Evolutionary conservation across 345 rosid species (phyloP), one percentile per base, ranked within the genome.

Genomic region (Bruguiera parviflora): DNA sequence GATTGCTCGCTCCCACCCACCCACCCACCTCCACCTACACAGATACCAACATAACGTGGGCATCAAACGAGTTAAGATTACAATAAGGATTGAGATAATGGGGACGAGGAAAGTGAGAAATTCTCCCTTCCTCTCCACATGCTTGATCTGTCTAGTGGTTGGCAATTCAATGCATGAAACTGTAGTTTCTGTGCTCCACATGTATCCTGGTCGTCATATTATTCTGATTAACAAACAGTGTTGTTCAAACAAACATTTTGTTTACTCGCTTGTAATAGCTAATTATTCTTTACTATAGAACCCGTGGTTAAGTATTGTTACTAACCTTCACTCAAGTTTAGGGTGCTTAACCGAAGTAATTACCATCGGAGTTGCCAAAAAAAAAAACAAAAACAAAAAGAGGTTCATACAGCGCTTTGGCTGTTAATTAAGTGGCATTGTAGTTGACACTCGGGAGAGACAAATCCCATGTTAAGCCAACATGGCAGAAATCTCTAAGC

Each of bases 91-190:
- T 7, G 21, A 59, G 51, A 29, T 43, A 53, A 19, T 62, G 37
- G 21, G 5, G n/a, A 52, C 24, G 2, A 13, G 47, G 66, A 10
- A 59, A 8, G 27, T 39, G 32, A 66, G 28, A 10, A 8, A 19
- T 46, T 55, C 55, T 31, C 32, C 37, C 49, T 25, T 58, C 25
- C 58, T 35, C 56, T 31, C 37, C 79, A 75, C 76, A 59, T 75
- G 79, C 27, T 53, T 63, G 49, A 43, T 3, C 18, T 49, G 55
- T 74, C 67, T 43, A 27, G n/a, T 47, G 35, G 28, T 61, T 61
- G 73, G 22, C 59, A 70, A 68, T 81, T 73, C 85, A 75, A 67
- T 78, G 82, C 78, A 81, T 75, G 78, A 70, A 75, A 46, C 74
- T 8, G 9, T 28, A 39, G 8, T 21, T 24, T 51, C 19, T 22